phyloP scores from a whole-genome alignment of 2,329 filamentous ascomycete genomes.

The Aspergillus pseudotamarii region DNA sequence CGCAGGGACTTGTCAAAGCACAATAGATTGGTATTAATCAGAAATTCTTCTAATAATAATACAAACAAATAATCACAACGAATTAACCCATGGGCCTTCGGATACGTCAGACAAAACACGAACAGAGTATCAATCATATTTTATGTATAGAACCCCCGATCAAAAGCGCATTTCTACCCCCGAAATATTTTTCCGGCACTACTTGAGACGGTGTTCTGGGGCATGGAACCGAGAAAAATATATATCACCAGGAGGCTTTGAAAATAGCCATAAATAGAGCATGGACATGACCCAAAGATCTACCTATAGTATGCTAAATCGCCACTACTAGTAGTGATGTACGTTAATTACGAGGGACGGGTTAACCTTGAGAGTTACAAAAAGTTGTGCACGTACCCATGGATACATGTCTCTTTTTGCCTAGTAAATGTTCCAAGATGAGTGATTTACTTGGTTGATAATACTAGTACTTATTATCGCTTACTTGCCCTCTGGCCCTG shows the following conservation, averaged over 20 bases:
- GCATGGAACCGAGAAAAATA: not conserved
- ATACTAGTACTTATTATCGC: not conserved
- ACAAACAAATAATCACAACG: not conserved
- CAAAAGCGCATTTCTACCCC: not conserved
- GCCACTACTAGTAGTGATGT: not conserved
- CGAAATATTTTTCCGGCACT: not conserved
- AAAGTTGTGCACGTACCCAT: not conserved
- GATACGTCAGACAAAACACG: not conserved
- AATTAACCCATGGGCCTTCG: not conserved
- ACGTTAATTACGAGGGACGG: not conserved
- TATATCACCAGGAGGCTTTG: not conserved
- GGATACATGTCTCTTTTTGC: not conserved
- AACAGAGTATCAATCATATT: not conserved
- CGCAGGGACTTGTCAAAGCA: slow-evolving; percentile 12
- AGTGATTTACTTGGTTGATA: not conserved
- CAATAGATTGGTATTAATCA: not conserved
- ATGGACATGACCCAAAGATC: not conserved
- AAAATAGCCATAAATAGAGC: not conserved
- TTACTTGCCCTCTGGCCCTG: not conserved
- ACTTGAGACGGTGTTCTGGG: not conserved
- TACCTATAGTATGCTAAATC: not conserved
- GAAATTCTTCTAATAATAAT: not conserved
- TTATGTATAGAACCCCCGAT: not conserved
- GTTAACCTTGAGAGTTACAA: not conserved
- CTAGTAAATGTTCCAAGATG: not conserved